Evolutionary conservation across 1,284 basidiomycete genomes (phyloP), one percentile per base, ranked within the genome.

Genomic region (Agaricales sp.): DNA sequence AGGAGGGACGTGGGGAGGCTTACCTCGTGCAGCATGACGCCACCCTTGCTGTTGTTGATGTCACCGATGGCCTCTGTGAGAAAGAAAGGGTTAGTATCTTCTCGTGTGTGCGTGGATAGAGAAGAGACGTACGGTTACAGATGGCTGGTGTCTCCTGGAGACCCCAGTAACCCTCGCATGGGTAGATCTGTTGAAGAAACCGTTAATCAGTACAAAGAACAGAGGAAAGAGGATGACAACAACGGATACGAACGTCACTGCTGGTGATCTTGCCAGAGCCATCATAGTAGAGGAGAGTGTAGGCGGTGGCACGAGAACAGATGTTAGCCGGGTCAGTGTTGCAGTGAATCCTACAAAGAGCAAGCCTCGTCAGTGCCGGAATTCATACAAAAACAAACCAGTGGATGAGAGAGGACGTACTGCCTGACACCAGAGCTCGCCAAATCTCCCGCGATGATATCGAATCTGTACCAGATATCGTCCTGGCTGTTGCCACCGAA

Each of bases 21-120:
- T 43, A 43, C 39, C 39, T 45, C 44, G 44, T 45, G 44, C 6
- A 45, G 44, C 4, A 45, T 45, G 11, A 45, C 16, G 16, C 39
- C 39, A 4, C 39, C 39, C 18, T 41, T 8, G 39, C n/a, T 16
- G 39, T 41, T 18, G 39, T 41, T 41, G 13, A 41, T 41, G 8
- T 8, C 8, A 6, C 19, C 39, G 16, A 41, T 41, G 16, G 39
- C 8, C 19, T 41, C 39, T 41, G 39, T 41, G 6, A 4, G 16
- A 20, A 35, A n/a, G 30, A 6, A 8, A 20, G 18, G 39, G 39
- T 41, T 20, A 41, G 39, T 18, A 8, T 8, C n/a, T 41, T 11
- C 18, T 6, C n/a, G 16, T 16, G 19, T 6, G 19, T n/a, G 39
- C 18, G 16, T 16, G 8, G 39, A 41, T 4, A 20, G 39, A 8